Conservation (phyloP, 345 rosid species). For the Gossypium rotundifolium region DNA sequence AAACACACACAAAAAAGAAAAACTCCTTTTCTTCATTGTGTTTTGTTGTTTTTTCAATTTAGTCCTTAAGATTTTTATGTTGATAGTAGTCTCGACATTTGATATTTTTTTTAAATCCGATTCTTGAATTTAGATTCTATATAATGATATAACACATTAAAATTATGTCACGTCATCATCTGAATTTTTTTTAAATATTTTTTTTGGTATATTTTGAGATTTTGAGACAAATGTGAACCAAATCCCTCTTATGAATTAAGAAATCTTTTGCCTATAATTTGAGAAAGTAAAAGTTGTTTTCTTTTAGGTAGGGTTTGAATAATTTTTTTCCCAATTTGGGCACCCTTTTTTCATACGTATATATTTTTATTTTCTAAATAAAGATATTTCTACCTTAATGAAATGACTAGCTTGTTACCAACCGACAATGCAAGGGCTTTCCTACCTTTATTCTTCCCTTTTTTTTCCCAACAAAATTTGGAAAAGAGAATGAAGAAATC, state of each 20-base stretch:
- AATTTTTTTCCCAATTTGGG: not conserved
- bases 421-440: not conserved
- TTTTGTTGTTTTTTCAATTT: not conserved
- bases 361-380: not conserved
- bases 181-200: too few species aligned
- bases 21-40: not conserved
- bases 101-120: accelerated
- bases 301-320: too few species aligned
- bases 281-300: too few species aligned
- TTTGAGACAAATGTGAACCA: too few species aligned
- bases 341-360: not conserved
- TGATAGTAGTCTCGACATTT: too few species aligned
- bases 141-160: too few species aligned
- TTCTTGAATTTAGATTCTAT: too few species aligned
- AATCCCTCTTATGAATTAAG: not conserved
- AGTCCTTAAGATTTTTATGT: too few species aligned
- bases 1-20: not conserved
- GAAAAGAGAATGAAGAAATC: not conserved
- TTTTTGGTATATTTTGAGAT: too few species aligned
- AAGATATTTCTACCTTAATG: not conserved
- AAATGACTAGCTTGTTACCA: not conserved
- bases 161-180: too few species aligned
- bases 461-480: not conserved
- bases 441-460: not conserved
- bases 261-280: not conserved